These are phyloP conservation scores for Colletotrichum higginsianum DNA, from an alignment of 2,329 filamentous ascomycete genomes.

Conservation along the genomic window DNA sequence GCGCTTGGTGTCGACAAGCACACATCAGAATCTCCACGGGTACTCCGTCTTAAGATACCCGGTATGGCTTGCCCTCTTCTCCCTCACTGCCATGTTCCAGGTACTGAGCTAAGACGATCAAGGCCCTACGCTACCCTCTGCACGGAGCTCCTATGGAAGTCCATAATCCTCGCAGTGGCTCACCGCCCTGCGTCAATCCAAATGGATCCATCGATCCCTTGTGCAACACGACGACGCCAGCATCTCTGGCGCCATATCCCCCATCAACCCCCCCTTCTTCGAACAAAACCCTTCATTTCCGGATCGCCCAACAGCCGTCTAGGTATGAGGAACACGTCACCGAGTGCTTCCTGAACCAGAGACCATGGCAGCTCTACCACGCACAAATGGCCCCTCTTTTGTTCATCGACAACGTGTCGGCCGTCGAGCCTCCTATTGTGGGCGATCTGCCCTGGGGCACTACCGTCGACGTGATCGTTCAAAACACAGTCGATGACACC, in stretches of 20 bases:
- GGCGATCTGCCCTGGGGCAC: conserved; percentile 50
- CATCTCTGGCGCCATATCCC: neutral
- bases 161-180: conserved; percentile 6
- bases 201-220: conserved; percentile 4
- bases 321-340: conserved; percentile 19
- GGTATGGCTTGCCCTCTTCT: neutral
- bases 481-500: conserved; percentile 21
- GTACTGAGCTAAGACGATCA: neutral
- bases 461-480: conserved; percentile 48
- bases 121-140: conserved; percentile 24
- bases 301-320: conserved; percentile 16
- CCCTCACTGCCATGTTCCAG: too few relatives aligned
- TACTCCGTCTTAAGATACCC: conserved; percentile 60
- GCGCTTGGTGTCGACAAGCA: conserved; percentile 63
- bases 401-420: conserved; percentile 62
- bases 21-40: conserved; percentile 69
- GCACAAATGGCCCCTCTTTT: conserved; percentile 52
- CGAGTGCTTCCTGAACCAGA: conserved; percentile 28
- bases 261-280: neutral
- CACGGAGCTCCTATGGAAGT: conserved; percentile 26
- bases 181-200: neutral
- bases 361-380: conserved; percentile 28
- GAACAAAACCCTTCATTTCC: conserved; percentile 16
- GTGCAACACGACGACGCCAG: conserved; percentile 3
- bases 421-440: conserved; percentile 8